Percentiles rank a stretch among this genome's conserved stretches.
Conservation (phyloP, 2,329 filamentous ascomycete species). For the Incumbomyces lentus region DNA sequence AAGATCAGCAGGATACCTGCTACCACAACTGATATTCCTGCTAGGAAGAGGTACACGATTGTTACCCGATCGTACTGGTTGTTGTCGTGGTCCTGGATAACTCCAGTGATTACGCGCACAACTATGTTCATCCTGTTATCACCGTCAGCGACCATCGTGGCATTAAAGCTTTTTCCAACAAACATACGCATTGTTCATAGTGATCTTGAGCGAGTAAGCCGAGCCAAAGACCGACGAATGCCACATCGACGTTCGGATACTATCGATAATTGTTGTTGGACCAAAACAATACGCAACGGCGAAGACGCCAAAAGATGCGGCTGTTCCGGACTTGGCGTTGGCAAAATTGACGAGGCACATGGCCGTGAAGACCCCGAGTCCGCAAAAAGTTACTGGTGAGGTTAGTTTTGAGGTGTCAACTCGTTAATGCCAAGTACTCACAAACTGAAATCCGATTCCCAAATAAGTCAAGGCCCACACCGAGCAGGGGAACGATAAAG, state of each 20-base stretch:
- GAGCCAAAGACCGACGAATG: conserved; percentile 51
- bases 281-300: conserved; percentile 47
- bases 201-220: conserved; percentile 50
- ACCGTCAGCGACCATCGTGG: neutral
- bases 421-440: neutral
- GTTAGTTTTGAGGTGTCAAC: neutral
- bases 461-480: conserved; percentile 46
- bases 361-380: conserved; percentile 41
- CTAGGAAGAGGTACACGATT: conserved; percentile 46
- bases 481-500: conserved; percentile 48
- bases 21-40: conserved; percentile 40
- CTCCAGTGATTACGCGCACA: conserved; percentile 46
- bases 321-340: conserved; percentile 40
- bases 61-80: conserved; percentile 48
- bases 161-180: neutral
- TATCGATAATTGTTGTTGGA: conserved; percentile 50
- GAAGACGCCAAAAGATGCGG: conserved; percentile 50
- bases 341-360: conserved; percentile 48
- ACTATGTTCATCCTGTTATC: conserved; percentile 47
- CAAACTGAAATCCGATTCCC: conserved; percentile 35
- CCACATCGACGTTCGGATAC: conserved; percentile 51
- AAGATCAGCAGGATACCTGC: conserved; percentile 31
- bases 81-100: conserved; percentile 48
- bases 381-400: conserved; percentile 32
- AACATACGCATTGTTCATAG: conserved; percentile 47